Percentiles rank a stretch among this genome's conserved stretches.
phyloP scores from a whole-genome alignment of 169 alveolate species.

The Plasmodium inui region DNA sequence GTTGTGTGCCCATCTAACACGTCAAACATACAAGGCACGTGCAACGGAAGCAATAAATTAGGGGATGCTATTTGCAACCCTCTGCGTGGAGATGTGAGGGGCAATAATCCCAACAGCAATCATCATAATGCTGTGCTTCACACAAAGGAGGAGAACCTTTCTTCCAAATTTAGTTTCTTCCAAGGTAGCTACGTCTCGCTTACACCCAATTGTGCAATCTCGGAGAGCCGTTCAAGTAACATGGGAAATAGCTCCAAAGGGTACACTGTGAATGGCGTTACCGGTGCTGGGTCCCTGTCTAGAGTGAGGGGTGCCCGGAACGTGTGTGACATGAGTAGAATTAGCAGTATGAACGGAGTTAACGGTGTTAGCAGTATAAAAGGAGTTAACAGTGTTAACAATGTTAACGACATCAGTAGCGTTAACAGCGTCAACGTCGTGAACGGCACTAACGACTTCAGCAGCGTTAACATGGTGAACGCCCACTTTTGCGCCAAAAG shows the following conservation, averaged over 20 bases:
- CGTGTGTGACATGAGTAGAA: not conserved
- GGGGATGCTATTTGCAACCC: not conserved
- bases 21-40: not conserved
- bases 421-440: not conserved
- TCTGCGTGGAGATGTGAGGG: not conserved
- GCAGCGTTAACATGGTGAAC: not conserved
- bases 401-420: not conserved
- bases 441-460: not conserved
- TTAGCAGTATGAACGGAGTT: not conserved
- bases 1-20: not conserved
- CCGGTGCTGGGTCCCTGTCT: not conserved
- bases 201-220: slow-evolving; percentile 12
- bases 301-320: not conserved
- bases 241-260: not conserved
- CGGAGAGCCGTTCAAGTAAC: not conserved
- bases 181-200: not conserved
- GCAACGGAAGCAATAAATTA: not conserved
- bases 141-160: not conserved
- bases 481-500: not conserved
- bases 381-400: not conserved
- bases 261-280: not conserved
- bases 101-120: not conserved
- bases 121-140: not conserved
- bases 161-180: not conserved
- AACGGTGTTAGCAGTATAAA: not conserved